phyloP scores from a whole-genome alignment of 2,329 filamentous ascomycete species.

The Emmonsiellopsis sp. region DNA sequence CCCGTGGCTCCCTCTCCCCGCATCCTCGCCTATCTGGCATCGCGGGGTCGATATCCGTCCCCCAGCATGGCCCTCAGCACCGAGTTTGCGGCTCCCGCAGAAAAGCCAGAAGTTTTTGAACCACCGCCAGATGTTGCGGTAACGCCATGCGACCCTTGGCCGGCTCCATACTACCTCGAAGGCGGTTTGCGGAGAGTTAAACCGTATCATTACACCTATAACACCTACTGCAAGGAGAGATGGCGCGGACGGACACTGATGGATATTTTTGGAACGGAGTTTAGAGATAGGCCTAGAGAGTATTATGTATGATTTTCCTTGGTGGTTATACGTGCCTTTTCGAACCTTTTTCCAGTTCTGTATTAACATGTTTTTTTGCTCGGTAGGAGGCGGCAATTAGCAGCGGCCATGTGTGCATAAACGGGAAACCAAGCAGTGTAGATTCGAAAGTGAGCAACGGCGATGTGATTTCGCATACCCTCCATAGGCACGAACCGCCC shows the following conservation, averaged over 20 bases:
- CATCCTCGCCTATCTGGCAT: constrained; percentile 30
- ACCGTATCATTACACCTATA: constrained; percentile 90
- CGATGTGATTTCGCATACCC: constrained; percentile 81
- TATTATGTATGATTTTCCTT: constrained; percentile 61
- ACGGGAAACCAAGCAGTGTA: constrained; percentile 61
- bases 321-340: not conserved
- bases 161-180: constrained; percentile 71
- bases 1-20: constrained; percentile 31
- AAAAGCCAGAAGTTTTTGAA: constrained; percentile 16
- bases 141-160: constrained; percentile 42
- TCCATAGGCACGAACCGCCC: constrained; percentile 92
- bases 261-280: constrained; percentile 85
- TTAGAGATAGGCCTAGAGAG: constrained; percentile 72
- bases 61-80: constrained; percentile 31
- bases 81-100: constrained; percentile 16
- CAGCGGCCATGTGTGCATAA: constrained; percentile 67
- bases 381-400: constrained; percentile 66
- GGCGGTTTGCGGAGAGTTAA: constrained; percentile 71
- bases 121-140: constrained; percentile 21
- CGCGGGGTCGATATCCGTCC: constrained; percentile 24
- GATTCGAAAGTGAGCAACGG: constrained; percentile 75
- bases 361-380: not conserved
- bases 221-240: constrained; percentile 86
- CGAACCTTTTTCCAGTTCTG: not conserved
- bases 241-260: constrained; percentile 77